These are phyloP conservation scores for Cupressus sempervirens DNA, from an alignment of 75 land plant species.

Conservation along the genomic window DNA sequence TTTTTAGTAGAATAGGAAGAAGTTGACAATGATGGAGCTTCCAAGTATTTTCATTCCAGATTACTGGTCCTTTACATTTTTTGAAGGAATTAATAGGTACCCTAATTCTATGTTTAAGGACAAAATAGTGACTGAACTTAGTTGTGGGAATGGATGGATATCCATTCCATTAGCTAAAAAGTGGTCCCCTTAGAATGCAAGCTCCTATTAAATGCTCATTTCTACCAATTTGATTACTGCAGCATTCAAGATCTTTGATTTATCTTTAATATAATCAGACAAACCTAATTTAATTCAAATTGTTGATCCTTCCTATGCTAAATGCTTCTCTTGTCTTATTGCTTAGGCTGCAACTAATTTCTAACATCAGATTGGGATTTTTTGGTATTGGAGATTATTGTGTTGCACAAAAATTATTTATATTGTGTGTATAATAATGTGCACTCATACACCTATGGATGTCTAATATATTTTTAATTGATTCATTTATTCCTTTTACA, in stretches of 20 bases:
- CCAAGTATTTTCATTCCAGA: slow-evolving; percentile 97
- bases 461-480: background rate
- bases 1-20: slow-evolving; percentile 64
- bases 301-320: background rate
- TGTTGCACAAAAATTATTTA: no score
- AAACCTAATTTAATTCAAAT: background rate
- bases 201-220: background rate
- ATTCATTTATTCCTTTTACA: slow-evolving; percentile 18
- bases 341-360: background rate
- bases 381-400: background rate
- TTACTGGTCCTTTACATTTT: slow-evolving; percentile 98
- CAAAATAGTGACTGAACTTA: slow-evolving; percentile 81
- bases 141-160: slow-evolving; percentile 99
- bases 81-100: slow-evolving; percentile 90
- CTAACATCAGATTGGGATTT: background rate
- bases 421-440: background rate
- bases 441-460: background rate
- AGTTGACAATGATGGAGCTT: slow-evolving; percentile 80
- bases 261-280: background rate
- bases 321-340: background rate
- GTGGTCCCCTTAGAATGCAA: slow-evolving; percentile 82
- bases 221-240: slow-evolving; percentile 3
- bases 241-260: background rate
- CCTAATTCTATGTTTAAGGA: slow-evolving; percentile 85
- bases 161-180: slow-evolving; percentile 96